phyloP scores from a whole-genome alignment of 2,329 filamentous ascomycete species.

The Ascochyta clinopodiicola region DNA sequence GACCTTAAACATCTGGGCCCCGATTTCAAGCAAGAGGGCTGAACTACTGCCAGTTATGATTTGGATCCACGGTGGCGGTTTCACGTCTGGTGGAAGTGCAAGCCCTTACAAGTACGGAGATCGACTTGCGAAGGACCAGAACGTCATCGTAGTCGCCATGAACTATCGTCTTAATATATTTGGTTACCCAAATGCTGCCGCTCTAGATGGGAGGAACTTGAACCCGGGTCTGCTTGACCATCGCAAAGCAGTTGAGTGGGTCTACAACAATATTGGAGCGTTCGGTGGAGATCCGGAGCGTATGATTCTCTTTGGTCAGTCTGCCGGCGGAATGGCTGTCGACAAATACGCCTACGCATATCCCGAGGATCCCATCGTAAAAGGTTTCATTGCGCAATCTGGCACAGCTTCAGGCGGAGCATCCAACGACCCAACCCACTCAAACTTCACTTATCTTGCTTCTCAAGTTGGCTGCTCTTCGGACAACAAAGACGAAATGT shows the following conservation, averaged over 20 bases:
- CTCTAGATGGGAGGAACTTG: conserved; percentile 37
- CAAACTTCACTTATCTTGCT: conserved; percentile 35
- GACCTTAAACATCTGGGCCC: conserved; percentile 37
- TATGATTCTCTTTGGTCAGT: conserved; percentile 49
- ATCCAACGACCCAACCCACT: conserved; percentile 16
- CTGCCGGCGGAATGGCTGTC: conserved; percentile 46
- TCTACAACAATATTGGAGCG: conserved; percentile 45
- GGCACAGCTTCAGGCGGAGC: conserved; percentile 20
- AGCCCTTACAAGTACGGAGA: conserved; percentile 55
- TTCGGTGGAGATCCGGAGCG: conserved; percentile 40
- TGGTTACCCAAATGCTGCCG: conserved; percentile 40
- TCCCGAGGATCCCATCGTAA: conserved; percentile 54
- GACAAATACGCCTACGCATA: conserved; percentile 59
- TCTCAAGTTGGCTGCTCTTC: conserved; percentile 28
- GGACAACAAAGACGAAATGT: conserved; percentile 25
- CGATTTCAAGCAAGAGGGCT: conserved; percentile 19
- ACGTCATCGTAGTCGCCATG: conserved; percentile 51
- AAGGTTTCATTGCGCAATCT: conserved; percentile 52
- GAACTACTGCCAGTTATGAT: conserved; percentile 52
- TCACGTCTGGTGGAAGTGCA: conserved; percentile 52
- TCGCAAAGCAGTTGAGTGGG: conserved; percentile 47
- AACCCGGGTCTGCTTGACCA: conserved; percentile 48
- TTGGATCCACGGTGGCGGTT: conserved; percentile 57
- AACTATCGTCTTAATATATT: no score
- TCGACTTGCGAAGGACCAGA: conserved; percentile 52